A percentile compares a stretch with the other conserved stretches of the same genome.
Evolutionary conservation across 23 red algal genomes (phyloP).

Genomic region (Gracilaria gracilis): DNA sequence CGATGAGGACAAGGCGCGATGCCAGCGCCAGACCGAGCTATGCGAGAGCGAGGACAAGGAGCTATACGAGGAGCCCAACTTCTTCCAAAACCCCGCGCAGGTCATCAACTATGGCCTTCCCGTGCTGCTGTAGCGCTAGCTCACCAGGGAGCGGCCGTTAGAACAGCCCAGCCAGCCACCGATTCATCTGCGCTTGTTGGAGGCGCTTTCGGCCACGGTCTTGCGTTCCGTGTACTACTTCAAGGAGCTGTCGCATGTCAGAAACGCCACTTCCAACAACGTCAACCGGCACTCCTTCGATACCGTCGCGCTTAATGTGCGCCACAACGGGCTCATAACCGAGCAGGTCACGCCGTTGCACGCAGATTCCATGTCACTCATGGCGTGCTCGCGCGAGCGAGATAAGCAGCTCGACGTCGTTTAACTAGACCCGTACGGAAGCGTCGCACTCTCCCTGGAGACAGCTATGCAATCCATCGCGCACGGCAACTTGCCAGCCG

Average conservation of each 20-base stretch:
- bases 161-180: slow-evolving; percentile 4
- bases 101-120: slow-evolving; percentile 96
- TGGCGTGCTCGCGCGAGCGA: slow-evolving; percentile 49
- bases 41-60: slow-evolving; percentile 79
- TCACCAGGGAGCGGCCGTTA: slow-evolving; percentile 24
- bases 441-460: slow-evolving; percentile 84
- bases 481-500: slow-evolving; percentile 84
- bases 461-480: slow-evolving; percentile 76
- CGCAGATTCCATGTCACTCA: slow-evolving; percentile 76
- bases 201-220: slow-evolving; percentile 85
- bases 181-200: slow-evolving; percentile 57
- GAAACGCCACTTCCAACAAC: slow-evolving; percentile 84
- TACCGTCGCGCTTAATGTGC: slow-evolving; percentile 73
- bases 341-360: slow-evolving; percentile 48
- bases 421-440: slow-evolving; percentile 95
- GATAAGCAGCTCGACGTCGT: slow-evolving; percentile 77
- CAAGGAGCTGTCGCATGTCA: slow-evolving; percentile 76
- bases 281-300: slow-evolving; percentile 73
- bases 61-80: slow-evolving; percentile 69
- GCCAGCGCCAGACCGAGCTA: slow-evolving; percentile 49
- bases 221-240: slow-evolving; percentile 92
- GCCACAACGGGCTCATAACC: slow-evolving; percentile 70
- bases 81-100: slow-evolving; percentile 99
- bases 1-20: neutral
- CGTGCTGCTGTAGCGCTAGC: slow-evolving; percentile 78